Percentiles rank a stretch among this genome's conserved stretches.
Evolutionary conservation across 108 stramenopile genomes (phyloP).

Genomic region (Nitzschia sp.): DNA sequence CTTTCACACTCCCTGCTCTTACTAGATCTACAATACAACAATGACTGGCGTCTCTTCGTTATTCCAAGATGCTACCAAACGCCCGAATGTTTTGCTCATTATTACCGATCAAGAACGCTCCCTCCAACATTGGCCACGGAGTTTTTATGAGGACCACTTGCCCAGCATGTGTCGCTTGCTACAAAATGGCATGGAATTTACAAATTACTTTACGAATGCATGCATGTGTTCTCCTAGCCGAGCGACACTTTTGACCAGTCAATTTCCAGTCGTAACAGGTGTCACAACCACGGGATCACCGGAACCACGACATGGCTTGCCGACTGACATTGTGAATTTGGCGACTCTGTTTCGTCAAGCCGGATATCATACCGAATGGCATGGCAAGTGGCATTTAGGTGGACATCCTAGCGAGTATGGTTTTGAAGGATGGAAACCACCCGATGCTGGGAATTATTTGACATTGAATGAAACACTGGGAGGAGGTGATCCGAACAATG

Average conservation of each 20-base stretch:
- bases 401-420: constrained; percentile 32
- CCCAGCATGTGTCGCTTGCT: constrained; percentile 48
- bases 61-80: no score
- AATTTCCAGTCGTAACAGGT: constrained; percentile 34
- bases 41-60: no score
- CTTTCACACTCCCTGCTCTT: no score
- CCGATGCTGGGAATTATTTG: constrained; percentile 68
- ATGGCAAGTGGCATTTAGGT: constrained; percentile 67
- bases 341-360: constrained; percentile 16
- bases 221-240: constrained; percentile 44
- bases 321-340: constrained; percentile 24
- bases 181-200: constrained; percentile 26
- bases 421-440: constrained; percentile 55
- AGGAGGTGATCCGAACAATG: constrained; percentile 57
- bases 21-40: no score
- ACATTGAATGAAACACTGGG: constrained; percentile 45
- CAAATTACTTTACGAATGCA: constrained; percentile 41
- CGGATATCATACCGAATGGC: constrained; percentile 57
- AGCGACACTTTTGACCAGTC: constrained; percentile 42
- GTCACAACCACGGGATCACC: constrained; percentile 40
- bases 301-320: constrained; percentile 14
- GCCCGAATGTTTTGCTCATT: constrained; percentile 57
- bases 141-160: constrained; percentile 26
- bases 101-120: constrained; percentile 66
- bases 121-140: constrained; percentile 33